Base-by-base conservation (phyloP, 257 asterid species). In the Cruciata laevipes region DNA sequence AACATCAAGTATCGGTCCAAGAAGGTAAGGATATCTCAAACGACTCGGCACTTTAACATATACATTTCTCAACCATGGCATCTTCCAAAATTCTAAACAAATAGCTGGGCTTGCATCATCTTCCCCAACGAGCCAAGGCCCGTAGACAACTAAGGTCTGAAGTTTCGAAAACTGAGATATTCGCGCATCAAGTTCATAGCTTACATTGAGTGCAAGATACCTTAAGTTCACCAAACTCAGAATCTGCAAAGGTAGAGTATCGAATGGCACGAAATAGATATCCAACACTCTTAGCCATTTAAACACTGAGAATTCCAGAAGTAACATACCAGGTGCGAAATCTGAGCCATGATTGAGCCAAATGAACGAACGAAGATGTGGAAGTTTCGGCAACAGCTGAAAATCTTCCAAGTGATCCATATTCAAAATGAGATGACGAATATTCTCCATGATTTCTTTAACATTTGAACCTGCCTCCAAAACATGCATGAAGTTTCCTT, bases 261-360 rank as follows among this genome's bases (percentile, higher is more conserved):
- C 55, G 74, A 81, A 75, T 32, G 63, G 49, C 56, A n/a, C 61
- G 38, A 42, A 58, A 27, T 68, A 55, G 18, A 77, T 33, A 57
- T 81, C 85, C 65, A 81, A 63, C 18, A 78, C 77, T 20, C 75
- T 78, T 1, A 81, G 75, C 76, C 68, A 71, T 67, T 59, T 61
- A 65, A 75, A 76, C 16, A 47, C 67, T 63, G 77, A 61, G 25
- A 69, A 33, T 60, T 16, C 5, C 30, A 58, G 9, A 57, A 12
- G 11, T 31, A 57, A 10, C 3, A 37, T 3, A 44, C 37, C 69
- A 3, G n/a, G 66, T 21, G 62, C 7, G 9, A 37, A 13, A 69
- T 38, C 58, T 3, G 6, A 66, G 5, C 67, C 63, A 5, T 47
- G 6, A 12, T 24, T 35, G 51, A 16, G 68, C 70, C 68, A 61